Evolutionary conservation across 1,139 yeast species (phyloP), one percentile per base, ranked within the genome.

Genomic region (Wickerhamiella pararugosa): DNA sequence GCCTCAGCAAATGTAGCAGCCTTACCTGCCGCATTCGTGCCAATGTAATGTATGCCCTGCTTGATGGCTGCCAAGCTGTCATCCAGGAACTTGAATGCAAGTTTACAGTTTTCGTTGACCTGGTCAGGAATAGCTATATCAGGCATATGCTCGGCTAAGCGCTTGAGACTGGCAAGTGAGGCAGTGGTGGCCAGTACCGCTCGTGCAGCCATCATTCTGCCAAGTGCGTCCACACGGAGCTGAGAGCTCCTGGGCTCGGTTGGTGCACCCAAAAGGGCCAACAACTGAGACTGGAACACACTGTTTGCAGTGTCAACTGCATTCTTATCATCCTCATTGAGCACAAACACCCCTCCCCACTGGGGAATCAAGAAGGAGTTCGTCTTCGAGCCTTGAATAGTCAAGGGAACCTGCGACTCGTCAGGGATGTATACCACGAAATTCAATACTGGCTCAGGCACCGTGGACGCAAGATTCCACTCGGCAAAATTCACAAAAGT

Each of bases 351-450:
- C 2, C 69, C 69, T n/a, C 97, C 97, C 94, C 94, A 87, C 61
- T 83, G 94, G 6, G 96, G 94, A 29, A 87, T 73, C 42, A 82
- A 60, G 55, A 81, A 87, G 36, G 90, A 75, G 53, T 79, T 74
- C 42, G 83, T 70, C 1, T 50, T 47, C 0, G 80, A 71, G 43
- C 66, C 61, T 42, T 64, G 69, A 43, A 65, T 57, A 7, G 38
- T 35, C 50, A 66, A 49, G 1, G 79, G 79, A 10, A 65, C 59
- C 21, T 62, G 63, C 11, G 65, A 61, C 32, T 62, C 55, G 32
- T 72, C 66, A 1, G 92, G 86, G 45, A 77, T 69, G 52, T 76
- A 82, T 1, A 79, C 59, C 30, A 81, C 65, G 53, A 82, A 79
- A 58, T 81, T 79, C 48, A 82, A 66, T 0, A 82, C 73, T 5